Base-by-base conservation (phyloP, 2,329 filamentous ascomycete genomes). In the Colletotrichum sp. region DNA sequence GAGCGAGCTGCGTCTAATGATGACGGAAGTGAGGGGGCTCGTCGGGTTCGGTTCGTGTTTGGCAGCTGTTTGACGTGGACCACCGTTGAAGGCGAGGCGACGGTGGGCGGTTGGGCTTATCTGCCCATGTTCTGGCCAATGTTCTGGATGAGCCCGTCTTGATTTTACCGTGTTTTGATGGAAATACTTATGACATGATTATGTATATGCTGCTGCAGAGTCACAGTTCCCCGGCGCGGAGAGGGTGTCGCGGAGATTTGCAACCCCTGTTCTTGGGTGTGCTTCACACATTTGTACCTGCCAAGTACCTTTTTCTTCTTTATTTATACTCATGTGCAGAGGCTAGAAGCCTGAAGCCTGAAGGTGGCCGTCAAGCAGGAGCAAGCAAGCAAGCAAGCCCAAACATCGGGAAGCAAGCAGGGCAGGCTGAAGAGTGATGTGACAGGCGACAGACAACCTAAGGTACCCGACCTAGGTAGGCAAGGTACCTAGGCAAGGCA, bases 191-290 rank as follows among this genome's bases (percentile, higher is more conserved):
- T 65, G 73, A 65, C 58, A 75, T 67, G 70, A 73, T 68, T 65
- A 65, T 75, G 64, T 67, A 65, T 64, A 58, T 38, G 65, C 30
- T 52, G 66, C 68, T 70, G 67, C 67, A 70, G 66, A 69, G 26
- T 62, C 36, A 62, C 56, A 9, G 36, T 62, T 70, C 56, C 67
- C 67, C 67, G 67, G 67, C n/a, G 36, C 34, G 12, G 43, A 58
- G 56, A 73, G 43, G 71, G 66, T 73, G 71, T 65, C 71, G 58
- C 71, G 71, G 71, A 73, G 73, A 73, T 61, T 75, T 75, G 64
- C 64, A 73, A 75, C 70, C 70, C 73, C 43, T 21, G 43, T 52
- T 52, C n/a, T 52, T 72, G 62, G 62, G 34, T 48, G 32, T 43
- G 32, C 12, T 24, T n/a, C 48, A 26, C 56, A 43, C 60, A n/a